Conservation (phyloP, 441 rosid species). For the Breynia disticha region DNA sequence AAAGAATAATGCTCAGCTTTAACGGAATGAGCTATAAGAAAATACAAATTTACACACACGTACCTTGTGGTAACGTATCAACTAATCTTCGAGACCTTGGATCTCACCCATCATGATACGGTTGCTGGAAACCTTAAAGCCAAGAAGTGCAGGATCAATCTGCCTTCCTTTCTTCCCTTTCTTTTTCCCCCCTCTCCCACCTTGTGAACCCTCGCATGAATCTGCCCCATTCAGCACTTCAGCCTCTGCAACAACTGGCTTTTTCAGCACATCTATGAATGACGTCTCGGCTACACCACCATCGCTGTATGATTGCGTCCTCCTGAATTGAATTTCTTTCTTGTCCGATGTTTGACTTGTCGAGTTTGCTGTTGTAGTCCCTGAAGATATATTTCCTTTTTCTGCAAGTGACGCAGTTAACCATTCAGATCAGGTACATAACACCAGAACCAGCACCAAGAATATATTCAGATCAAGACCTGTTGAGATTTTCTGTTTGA, state of each 20-base stretch:
- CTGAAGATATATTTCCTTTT: slow-evolving; percentile 10
- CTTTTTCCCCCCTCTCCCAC: slow-evolving; percentile 49
- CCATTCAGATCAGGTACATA: not conserved
- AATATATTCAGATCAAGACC: not conserved
- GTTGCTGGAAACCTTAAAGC: slow-evolving; percentile 80
- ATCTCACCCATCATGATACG: slow-evolving; percentile 85
- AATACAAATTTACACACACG: slow-evolving; percentile 6
- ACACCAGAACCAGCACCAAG: not conserved
- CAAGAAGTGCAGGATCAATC: slow-evolving; percentile 73
- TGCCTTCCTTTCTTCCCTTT: slow-evolving; percentile 85
- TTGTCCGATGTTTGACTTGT: slow-evolving; percentile 13
- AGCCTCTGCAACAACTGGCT: slow-evolving; percentile 18
- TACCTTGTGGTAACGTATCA: slow-evolving; percentile 8
- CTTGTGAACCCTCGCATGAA: slow-evolving; percentile 27
- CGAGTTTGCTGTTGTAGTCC: slow-evolving; percentile 10
- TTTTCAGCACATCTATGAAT: slow-evolving; percentile 45
- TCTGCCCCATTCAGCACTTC: slow-evolving; percentile 10
- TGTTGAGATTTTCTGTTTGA: slow-evolving; percentile 20
- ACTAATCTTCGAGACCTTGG: slow-evolving; percentile 55
- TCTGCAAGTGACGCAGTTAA: slow-evolving; percentile 12
- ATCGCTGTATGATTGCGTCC: slow-evolving; percentile 33
- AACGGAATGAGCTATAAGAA: not conserved
- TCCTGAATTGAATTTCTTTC: slow-evolving; percentile 27
- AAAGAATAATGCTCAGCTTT: not conserved
- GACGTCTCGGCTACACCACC: slow-evolving; percentile 37